Percentiles rank a stretch among this genome's conserved stretches.
phyloP scores from a whole-genome alignment of 1,284 basidiomycete genomes.

The Golubevia pallescens region DNA sequence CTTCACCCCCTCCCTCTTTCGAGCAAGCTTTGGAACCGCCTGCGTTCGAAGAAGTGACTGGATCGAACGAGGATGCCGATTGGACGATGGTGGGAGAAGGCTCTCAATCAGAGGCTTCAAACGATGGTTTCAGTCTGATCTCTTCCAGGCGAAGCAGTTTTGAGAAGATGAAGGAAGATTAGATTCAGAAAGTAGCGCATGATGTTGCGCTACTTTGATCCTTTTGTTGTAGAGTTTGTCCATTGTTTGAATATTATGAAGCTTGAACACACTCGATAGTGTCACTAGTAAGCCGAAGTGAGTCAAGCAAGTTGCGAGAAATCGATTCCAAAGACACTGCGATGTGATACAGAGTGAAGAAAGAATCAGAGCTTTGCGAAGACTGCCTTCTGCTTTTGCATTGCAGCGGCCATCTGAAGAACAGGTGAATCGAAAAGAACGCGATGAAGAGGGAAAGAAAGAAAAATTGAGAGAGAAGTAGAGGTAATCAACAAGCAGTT shows the following conservation, averaged over 20 bases:
- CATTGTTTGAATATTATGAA: too few species aligned
- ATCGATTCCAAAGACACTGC: too few species aligned
- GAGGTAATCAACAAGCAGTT: too few species aligned
- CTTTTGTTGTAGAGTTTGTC: background rate
- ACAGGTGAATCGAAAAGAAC: background rate
- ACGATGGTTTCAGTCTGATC: background rate
- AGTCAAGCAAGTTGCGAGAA: too few species aligned
- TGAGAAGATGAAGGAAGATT: background rate
- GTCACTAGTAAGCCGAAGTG: too few species aligned
- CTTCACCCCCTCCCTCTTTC: background rate
- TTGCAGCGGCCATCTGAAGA: slow-evolving; percentile 28
- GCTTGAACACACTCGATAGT: too few species aligned
- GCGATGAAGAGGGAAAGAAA: too few species aligned
- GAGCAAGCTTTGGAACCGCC: background rate
- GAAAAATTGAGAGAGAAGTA: too few species aligned
- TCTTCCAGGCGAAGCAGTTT: background rate
- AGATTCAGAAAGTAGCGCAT: background rate
- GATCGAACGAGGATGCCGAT: too few species aligned
- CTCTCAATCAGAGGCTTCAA: background rate
- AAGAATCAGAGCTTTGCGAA: slow-evolving; percentile 40
- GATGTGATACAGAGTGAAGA: too few species aligned
- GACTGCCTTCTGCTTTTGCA: slow-evolving; percentile 51
- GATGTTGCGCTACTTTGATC: background rate
- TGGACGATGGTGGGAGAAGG: background rate
- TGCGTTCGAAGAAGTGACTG: background rate